Percentiles rank a stretch among this genome's conserved stretches.
phyloP scores from a whole-genome alignment of 2,329 filamentous ascomycete species.

The Pseudogymnoascus sp. region DNA sequence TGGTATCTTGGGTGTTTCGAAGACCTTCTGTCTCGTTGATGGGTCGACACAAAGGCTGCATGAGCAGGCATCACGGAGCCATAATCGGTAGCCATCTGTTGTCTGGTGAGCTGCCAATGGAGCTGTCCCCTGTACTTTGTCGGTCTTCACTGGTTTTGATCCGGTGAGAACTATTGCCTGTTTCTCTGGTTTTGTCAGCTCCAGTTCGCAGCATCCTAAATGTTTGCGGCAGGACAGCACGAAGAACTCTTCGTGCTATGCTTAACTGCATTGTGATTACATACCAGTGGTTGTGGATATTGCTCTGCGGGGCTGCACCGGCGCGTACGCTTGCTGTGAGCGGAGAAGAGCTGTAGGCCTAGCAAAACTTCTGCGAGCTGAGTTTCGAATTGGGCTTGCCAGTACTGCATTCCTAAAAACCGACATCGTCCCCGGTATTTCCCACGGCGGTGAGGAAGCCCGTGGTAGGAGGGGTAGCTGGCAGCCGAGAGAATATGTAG shows the following conservation, averaged over 20 bases:
- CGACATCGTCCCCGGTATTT: slow-evolving; percentile 1
- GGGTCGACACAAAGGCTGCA: slow-evolving; percentile 51
- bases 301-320: neutral
- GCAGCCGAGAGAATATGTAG: neutral
- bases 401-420: neutral
- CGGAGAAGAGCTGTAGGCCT: neutral
- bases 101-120: neutral
- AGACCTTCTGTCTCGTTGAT: slow-evolving; percentile 55
- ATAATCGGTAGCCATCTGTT: slow-evolving; percentile 16
- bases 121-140: neutral
- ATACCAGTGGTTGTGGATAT: neutral
- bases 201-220: neutral
- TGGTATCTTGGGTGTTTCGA: slow-evolving; percentile 59
- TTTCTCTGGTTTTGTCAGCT: neutral
- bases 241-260: neutral
- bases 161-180: neutral
- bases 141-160: neutral
- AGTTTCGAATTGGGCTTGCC: neutral
- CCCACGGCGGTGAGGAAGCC: neutral
- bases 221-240: neutral
- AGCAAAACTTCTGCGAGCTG: neutral
- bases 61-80: slow-evolving; percentile 51
- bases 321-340: neutral
- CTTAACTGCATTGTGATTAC: neutral
- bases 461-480: neutral